phyloP scores from a whole-genome alignment of 192 early-diverging fungal genomes.

The Coemansia sp. region DNA sequence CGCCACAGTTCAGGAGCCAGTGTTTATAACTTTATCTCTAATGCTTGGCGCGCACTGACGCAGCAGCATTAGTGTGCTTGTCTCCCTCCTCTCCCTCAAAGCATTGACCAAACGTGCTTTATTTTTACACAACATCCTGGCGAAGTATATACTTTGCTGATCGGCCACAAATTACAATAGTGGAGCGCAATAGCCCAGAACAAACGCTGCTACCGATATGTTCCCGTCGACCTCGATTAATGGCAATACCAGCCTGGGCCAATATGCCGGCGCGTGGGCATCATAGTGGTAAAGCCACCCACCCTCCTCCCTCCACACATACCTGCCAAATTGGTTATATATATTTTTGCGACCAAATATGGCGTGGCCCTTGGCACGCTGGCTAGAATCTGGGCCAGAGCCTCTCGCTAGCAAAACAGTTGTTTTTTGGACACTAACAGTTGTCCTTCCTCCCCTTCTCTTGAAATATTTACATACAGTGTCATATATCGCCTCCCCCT shows the following conservation, averaged over 20 bases:
- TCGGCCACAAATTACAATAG: neutral
- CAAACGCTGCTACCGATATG: neutral
- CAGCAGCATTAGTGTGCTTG: neutral
- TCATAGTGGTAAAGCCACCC: neutral
- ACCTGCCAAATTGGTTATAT: neutral
- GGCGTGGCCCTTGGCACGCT: neutral
- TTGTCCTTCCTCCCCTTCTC: neutral
- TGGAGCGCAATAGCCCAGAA: neutral
- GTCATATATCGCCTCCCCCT: neutral
- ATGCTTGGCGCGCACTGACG: neutral
- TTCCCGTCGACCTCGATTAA: neutral
- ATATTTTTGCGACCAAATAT: neutral
- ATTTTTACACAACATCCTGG: too few species aligned
- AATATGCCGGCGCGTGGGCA: conserved; percentile 9
- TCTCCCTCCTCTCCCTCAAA: neutral
- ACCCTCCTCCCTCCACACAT: neutral
- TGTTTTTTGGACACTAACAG: neutral
- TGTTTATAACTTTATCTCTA: neutral
- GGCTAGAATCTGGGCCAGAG: neutral
- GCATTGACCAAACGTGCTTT: neutral
- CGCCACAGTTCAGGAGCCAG: neutral
- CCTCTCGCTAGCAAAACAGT: neutral
- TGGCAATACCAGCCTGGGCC: neutral
- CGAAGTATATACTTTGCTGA: too few species aligned
- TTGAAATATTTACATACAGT: neutral